Base-by-base conservation (phyloP, 371 early-diverging fungal species). In the Neoconidiobolus thromboides region DNA sequence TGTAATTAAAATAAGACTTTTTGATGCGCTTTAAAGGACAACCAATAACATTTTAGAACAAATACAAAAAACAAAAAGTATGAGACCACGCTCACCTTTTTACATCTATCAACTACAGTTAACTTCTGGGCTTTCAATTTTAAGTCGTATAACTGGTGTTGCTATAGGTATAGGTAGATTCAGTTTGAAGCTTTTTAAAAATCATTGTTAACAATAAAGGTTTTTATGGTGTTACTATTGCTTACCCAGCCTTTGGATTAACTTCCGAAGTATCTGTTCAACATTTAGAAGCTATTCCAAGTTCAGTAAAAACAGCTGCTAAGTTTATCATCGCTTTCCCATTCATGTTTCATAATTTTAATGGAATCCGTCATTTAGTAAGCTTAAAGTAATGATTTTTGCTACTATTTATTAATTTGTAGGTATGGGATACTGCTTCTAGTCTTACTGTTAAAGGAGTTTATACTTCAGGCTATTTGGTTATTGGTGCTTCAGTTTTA, bases 321-420 rank as follows among this genome's bases (percentile, higher is more conserved):
- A 89, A 89, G 76, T 65, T 74, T 47, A 65, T 76, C 46, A 43
- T 90, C 56, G 82, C 86, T 47, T 63, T 69, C 59, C 86, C 91
- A 39, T 79, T 87, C 65, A 79, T 81, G 61, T 96, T 75, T 81
- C 94, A 96, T 74, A 65, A 77, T 48, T 76, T 87, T 65, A 89
- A 86, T 70, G 93, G 94, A 58, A 64, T 93, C 56, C 81, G 94
- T 63, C 92, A 91, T 69, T 79, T 94, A 87, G 81, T 83, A 70
- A 60, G 73, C 64, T 36, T 46, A 40, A 42, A 51, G 1, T 56
- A 15, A 14, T 39, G 9, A 43, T 51, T n/a, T 42, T 54, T 12
- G 36, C n/a, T 36, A 15, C 48, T 50, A 42, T 49, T 41, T 53
- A 4, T 14, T 55, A 44, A 15, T 59, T 41, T 42, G n/a, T 66